Evolutionary conservation across 306 rosid species (phyloP).

Genomic region (Prosopis cineraria): DNA sequence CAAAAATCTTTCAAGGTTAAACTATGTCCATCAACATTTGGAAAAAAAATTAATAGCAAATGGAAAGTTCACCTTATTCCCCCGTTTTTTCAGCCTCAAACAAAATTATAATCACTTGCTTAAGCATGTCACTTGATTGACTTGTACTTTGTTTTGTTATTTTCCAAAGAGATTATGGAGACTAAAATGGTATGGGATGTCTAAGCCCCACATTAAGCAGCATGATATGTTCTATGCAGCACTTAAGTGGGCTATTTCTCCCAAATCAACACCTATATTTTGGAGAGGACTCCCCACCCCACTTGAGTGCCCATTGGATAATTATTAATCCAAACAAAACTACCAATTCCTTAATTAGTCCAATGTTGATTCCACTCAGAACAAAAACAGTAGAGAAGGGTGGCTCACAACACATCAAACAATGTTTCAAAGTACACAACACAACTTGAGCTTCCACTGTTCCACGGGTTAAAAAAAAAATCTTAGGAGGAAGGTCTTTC

Average conservation of each 20-base stretch:
- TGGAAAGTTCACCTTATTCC: constrained; percentile 3
- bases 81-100: constrained; percentile 4
- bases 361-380: constrained; percentile 21
- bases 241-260: not conserved
- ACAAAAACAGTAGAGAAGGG: constrained; percentile 10
- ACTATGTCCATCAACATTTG: not conserved
- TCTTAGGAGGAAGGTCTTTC: not conserved
- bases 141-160: constrained; percentile 2
- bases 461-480: constrained; percentile 2
- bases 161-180: constrained; percentile 20
- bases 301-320: not conserved
- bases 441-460: constrained; percentile 4
- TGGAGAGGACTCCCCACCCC: not conserved
- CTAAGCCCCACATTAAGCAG: not conserved
- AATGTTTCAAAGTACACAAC: not conserved
- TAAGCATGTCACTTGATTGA: constrained; percentile 12
- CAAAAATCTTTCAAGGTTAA: not conserved
- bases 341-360: constrained; percentile 19
- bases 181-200: not conserved
- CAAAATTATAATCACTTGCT: constrained; percentile 15
- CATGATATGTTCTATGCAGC: not conserved
- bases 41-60: not conserved
- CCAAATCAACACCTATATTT: not conserved
- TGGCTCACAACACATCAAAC: constrained; percentile 9
- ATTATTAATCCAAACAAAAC: constrained; percentile 10